Conservation (phyloP, 192 early-diverging fungal species). For the Umbelopsis ramanniana region DNA sequence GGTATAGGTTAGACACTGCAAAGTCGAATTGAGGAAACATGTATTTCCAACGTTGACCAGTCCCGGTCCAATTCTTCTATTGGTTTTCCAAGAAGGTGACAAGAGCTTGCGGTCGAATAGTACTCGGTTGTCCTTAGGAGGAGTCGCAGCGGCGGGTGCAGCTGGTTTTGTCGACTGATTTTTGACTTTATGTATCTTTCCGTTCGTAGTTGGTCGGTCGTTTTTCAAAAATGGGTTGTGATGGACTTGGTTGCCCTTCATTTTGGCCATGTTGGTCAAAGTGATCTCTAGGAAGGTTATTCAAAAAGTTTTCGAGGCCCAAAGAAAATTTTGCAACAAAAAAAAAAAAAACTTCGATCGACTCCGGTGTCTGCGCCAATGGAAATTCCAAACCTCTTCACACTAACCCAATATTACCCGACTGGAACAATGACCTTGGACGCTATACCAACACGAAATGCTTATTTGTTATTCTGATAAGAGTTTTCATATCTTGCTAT, state of each 20-base stretch:
- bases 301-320: not conserved
- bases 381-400: no score
- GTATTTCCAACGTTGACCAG: slow-evolving; percentile 77
- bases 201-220: not conserved
- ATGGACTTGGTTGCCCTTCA: not conserved
- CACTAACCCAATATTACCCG: no score
- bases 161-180: not conserved
- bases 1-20: slow-evolving; percentile 80
- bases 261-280: slow-evolving; percentile 16
- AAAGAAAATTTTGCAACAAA: slow-evolving; percentile 22
- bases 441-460: not conserved
- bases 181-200: slow-evolving; percentile 7
- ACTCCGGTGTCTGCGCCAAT: not conserved
- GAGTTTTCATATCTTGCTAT: no score
- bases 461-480: no score
- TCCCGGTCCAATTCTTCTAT: slow-evolving; percentile 67
- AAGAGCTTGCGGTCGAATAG: slow-evolving; percentile 64
- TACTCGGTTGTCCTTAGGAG: slow-evolving; percentile 39
- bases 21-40: slow-evolving; percentile 80
- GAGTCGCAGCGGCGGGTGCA: not conserved
- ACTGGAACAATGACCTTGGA: no score
- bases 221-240: slow-evolving; percentile 10
- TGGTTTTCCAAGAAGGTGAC: slow-evolving; percentile 54
- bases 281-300: not conserved
- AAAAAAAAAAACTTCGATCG: slow-evolving; percentile 5